Percentiles rank a stretch among this genome's conserved stretches.
These are phyloP conservation scores for Stipa capillata DNA, from an alignment of 176 grass and related monocot species.

Conservation along the genomic window DNA sequence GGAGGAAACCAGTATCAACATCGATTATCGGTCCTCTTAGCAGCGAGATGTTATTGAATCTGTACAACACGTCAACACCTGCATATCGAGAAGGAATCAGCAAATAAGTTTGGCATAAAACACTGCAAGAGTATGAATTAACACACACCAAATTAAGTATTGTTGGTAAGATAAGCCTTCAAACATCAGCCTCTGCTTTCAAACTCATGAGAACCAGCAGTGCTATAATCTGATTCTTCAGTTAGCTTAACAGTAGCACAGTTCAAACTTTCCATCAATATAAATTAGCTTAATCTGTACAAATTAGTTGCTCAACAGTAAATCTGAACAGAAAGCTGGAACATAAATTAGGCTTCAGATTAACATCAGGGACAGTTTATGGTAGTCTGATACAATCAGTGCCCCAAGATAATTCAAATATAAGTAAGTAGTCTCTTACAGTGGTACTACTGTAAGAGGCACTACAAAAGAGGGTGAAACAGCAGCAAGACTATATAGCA, in stretches of 20 bases:
- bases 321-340: conserved; percentile 37
- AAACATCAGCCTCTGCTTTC: not conserved
- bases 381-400: not conserved
- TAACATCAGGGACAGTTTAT: conserved; percentile 39
- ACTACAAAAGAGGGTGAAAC: not conserved
- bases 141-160: not conserved
- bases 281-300: too few relatives aligned
- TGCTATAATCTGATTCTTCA: not conserved
- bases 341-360: conserved; percentile 77
- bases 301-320: not conserved
- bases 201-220: not conserved
- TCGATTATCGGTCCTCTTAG: conserved; percentile 76
- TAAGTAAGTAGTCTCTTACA: too few relatives aligned
- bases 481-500: not conserved
- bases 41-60: conserved; percentile 71
- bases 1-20: conserved; percentile 69
- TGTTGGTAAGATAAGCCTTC: not conserved
- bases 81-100: conserved; percentile 22
- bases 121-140: not conserved
- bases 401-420: not conserved
- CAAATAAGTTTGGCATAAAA: not conserved
- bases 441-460: not conserved
- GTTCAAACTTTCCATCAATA: not conserved
- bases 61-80: conserved; percentile 55
- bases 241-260: not conserved